Evolutionary conservation across 2,329 filamentous ascomycete genomes (phyloP), one percentile per base, ranked within the genome.

Genomic region (Aureobasidium melanogenum): DNA sequence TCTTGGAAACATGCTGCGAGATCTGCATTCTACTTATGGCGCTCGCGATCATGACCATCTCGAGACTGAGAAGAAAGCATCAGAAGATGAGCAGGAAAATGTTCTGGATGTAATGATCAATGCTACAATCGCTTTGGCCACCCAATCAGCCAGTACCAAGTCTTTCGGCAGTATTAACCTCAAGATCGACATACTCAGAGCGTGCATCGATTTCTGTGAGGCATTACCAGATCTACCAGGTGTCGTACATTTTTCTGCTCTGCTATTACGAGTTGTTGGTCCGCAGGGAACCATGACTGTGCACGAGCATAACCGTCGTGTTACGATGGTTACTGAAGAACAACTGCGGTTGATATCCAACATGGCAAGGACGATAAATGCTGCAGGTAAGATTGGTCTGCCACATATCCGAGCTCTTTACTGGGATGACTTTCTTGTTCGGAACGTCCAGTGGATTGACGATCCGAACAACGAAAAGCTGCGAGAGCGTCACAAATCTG

Each of bases 381-480:
- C 94, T n/a, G 87, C 89, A 0, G 84, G 83, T 63, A 86, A 88
- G 63, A 75, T 97, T 28, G 91, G 91, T 0, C 76, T 91, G 30
- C 77, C 82, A 5, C 76, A 87, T 61, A 74, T 93, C 44, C 81
- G 85, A 57, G 91, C 91, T 6, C 88, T 94, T 67, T 99, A 97
- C 71, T 99, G 94, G 94, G 94, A 99, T 72, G 91, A 96, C 69
- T 97, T 97, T 67, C 79, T 99, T 9, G 82, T 99, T 50, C 86
- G 94, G 54, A 85, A 85, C 64, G 78, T 96, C 67, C 83, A 86
- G 60, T 77, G 96, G 46, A 84, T 91, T 17, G 62, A 63, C 17
- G 59, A 58, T 19, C 38, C 63, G 15, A 50, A 38, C 44, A 80
- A 81, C 12, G 81, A 83, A 65, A 81, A 82, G 17, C 87, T 89